A percentile compares a stretch with the other conserved stretches of the same genome.
Conservation (phyloP, 140 eudicot genomes). For the Senecio squalidus region DNA sequence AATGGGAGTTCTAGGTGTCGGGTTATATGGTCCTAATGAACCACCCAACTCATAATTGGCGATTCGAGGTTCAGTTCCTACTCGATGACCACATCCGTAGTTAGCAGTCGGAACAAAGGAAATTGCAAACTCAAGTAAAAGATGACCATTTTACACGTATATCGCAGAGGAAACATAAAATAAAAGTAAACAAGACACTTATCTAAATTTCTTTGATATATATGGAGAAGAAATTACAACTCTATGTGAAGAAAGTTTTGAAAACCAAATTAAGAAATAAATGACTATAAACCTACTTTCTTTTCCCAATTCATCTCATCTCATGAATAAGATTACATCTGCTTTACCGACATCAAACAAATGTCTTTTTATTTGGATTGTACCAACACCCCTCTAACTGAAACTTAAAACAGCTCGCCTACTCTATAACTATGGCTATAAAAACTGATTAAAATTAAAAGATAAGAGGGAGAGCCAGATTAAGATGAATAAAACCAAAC, state of each 20-base stretch:
- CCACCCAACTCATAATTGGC: too few species aligned
- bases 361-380: constrained; percentile 35
- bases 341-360: constrained; percentile 1
- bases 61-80: too few species aligned
- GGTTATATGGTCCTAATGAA: too few species aligned
- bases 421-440: constrained; percentile 29
- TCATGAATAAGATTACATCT: constrained; percentile 30
- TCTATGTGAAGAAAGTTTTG: constrained; percentile 35
- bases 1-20: too few species aligned
- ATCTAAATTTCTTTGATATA: constrained; percentile 37
- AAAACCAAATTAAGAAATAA: constrained; percentile 32
- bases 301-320: constrained; percentile 39
- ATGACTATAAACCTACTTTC: constrained; percentile 35
- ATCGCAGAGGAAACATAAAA: constrained; percentile 2
- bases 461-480: constrained; percentile 20
- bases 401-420: constrained; percentile 27
- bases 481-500: constrained; percentile 19
- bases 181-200: not conserved
- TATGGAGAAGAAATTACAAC: constrained; percentile 35
- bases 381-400: constrained; percentile 31
- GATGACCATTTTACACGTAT: too few species aligned
- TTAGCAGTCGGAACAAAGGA: too few species aligned
- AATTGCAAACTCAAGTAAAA: too few species aligned
- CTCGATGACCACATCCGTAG: too few species aligned
- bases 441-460: constrained; percentile 21